A percentile compares a stretch with the other conserved stretches of the same genome.
Evolutionary conservation across 2,329 filamentous ascomycete genomes (phyloP).

Genomic region (Penicillium sp.): DNA sequence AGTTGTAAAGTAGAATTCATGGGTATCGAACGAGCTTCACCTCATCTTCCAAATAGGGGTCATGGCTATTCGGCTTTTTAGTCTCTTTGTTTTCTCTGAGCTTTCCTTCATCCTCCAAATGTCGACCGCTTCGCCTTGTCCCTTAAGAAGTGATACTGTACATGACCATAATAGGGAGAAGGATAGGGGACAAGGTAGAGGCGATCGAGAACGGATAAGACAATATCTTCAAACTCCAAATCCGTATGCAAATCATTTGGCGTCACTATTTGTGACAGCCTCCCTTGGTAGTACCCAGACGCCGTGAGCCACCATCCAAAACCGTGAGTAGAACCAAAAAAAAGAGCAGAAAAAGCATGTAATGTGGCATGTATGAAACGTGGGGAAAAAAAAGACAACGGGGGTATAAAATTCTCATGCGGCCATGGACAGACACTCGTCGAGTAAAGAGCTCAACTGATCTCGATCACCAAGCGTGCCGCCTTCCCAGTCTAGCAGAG

Average conservation of each 20-base stretch:
- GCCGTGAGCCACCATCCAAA: slow-evolving; percentile 27
- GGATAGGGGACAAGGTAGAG: slow-evolving; percentile 13
- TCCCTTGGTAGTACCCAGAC: slow-evolving; percentile 29
- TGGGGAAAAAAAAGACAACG: slow-evolving; percentile 12
- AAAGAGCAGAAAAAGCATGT: slow-evolving; percentile 8
- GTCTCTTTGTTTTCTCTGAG: slow-evolving; percentile 9
- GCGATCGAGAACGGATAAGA: slow-evolving; percentile 14
- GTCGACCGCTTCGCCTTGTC: slow-evolving; percentile 4
- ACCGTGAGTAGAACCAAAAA: slow-evolving; percentile 17
- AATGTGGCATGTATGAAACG: slow-evolving; percentile 11
- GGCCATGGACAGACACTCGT: slow-evolving; percentile 44
- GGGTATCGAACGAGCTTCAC: slow-evolving; percentile 32
- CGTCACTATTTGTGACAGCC: slow-evolving; percentile 16
- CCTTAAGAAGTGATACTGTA: slow-evolving; percentile 20
- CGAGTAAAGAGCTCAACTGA: slow-evolving; percentile 40
- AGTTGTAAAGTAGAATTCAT: slow-evolving; percentile 21
- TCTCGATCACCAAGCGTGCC: slow-evolving; percentile 35
- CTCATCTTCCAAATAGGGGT: slow-evolving; percentile 13
- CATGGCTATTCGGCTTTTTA: slow-evolving; percentile 16
- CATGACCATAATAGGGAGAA: slow-evolving; percentile 11
- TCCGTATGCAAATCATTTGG: slow-evolving; percentile 30
- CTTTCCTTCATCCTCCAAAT: not conserved
- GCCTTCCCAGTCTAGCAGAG: slow-evolving; percentile 40
- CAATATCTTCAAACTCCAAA: slow-evolving; percentile 21
- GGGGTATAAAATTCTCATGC: slow-evolving; percentile 30